Evolutionary conservation across 202 grass and related monocot genomes (phyloP).

Genomic region (Sporobolus alterniflorus): DNA sequence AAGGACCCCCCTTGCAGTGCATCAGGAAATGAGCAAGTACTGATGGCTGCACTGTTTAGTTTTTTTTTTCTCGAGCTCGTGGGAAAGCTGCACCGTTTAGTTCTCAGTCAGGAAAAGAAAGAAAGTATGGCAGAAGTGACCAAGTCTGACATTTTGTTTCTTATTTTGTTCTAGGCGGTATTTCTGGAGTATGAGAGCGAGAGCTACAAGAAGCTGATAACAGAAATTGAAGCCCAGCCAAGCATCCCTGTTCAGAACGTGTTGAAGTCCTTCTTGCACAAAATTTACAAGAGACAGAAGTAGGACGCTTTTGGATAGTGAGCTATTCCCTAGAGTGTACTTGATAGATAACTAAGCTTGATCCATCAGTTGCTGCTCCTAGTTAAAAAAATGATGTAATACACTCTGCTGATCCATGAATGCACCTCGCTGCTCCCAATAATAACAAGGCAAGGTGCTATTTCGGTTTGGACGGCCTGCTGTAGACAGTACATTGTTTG

Average conservation of each 20-base stretch:
- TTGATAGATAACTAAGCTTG: not conserved
- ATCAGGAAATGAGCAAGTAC: not conserved
- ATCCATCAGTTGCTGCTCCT: slow-evolving; percentile 26
- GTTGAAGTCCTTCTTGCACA: slow-evolving; percentile 93
- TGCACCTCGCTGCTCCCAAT: slow-evolving; percentile 29
- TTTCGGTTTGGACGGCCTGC: slow-evolving; percentile 48
- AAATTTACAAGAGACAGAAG: slow-evolving; percentile 98
- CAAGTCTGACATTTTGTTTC: slow-evolving; percentile 19
- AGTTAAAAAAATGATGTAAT: not conserved
- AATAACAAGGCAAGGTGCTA: slow-evolving; percentile 43
- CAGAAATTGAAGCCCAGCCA: slow-evolving; percentile 75
- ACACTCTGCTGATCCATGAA: not conserved
- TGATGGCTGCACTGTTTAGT: not conserved
- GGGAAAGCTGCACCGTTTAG: no score
- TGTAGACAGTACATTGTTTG: slow-evolving; percentile 21
- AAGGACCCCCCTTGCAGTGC: not conserved
- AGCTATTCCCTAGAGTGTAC: slow-evolving; percentile 6
- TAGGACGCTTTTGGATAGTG: slow-evolving; percentile 38
- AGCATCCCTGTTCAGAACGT: slow-evolving; percentile 74
- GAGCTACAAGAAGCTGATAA: slow-evolving; percentile 80
- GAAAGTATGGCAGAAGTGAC: not conserved
- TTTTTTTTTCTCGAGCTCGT: no score
- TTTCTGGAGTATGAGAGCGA: slow-evolving; percentile 72
- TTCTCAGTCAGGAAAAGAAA: no score
- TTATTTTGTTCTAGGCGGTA: slow-evolving; percentile 43